Base-by-base conservation (phyloP, 148 eudicot genomes). In the Persicaria maculosa region DNA sequence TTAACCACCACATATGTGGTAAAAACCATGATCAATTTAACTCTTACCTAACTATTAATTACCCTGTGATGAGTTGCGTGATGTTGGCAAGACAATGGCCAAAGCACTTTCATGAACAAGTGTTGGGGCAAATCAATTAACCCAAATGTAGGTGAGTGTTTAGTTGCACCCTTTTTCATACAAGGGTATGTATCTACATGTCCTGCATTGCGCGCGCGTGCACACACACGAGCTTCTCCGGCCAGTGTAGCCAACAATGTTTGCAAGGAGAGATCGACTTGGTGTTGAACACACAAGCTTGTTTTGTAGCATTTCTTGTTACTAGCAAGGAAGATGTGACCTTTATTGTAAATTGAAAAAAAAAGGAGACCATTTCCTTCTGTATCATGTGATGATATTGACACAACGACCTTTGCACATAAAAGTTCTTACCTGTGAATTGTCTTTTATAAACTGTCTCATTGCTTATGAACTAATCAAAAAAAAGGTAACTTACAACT, bases 391-490 rank as follows among this genome's bases (percentile, higher is more conserved):
- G 72, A 8, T 69, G 48, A 40, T 69, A 22, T n/a, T 44, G 47
- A 69, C 48, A 44, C 50, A 12, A 17, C 5, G 15, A 7, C 31
- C 7, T 4, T 57, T 20, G 8, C 58, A n/a, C 64, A 19, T 17
- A 16, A 57, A 19, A 57, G 64, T 5, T 52, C 55, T 52, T 52
- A 52, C 17, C 55, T 52, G 65, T 58, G 40, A 9, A 19, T 58
- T 58, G 7, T 22, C 40, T 58, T 58, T 20, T 59, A 14, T 2
- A 59, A 59, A 25, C 67, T 9, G 10, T 8, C 25, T 59, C 67
- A 57, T 59, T 31, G 45, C 69, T 64, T 64, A 64, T 50, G 36
- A 20, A 71, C n/a, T 71, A 71, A 20, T 71, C 7, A 31, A 17
- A 22, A 71, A 40, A 25, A 71, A n/a, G 52, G 40, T 46, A 15